phyloP scores from a whole-genome alignment of 164 flowering plant species.

The Saururus chinensis region DNA sequence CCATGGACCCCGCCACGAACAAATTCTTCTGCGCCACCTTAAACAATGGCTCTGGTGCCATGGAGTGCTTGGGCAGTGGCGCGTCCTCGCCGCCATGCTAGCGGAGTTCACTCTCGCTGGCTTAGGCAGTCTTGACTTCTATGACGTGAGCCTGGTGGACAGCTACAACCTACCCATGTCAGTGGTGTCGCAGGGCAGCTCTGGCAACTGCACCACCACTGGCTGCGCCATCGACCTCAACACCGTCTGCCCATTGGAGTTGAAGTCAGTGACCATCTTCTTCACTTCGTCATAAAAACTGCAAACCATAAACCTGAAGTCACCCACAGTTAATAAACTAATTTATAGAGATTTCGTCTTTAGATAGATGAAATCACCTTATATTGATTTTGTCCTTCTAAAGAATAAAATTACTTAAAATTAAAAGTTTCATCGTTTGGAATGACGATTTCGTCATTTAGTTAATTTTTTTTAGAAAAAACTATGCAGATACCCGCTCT shows the following conservation, averaged over 20 bases:
- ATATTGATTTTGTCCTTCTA: no score
- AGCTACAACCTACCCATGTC: constrained; percentile 74
- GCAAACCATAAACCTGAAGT: no score
- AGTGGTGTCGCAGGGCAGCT: constrained; percentile 48
- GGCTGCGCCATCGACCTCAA: constrained; percentile 73
- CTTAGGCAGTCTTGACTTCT: constrained; percentile 53
- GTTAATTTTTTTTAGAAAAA: no score
- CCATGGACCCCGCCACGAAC: constrained; percentile 40
- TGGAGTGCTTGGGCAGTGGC: constrained; percentile 68
- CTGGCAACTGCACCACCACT: constrained; percentile 49
- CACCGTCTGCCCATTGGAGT: constrained; percentile 53
- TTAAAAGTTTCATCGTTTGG: no score
- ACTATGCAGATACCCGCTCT: no score
- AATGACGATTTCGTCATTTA: no score
- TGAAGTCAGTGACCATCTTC: no score
- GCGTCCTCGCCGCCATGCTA: constrained; percentile 77
- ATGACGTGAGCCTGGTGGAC: constrained; percentile 85
- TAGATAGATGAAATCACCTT: no score
- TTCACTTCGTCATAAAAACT: no score
- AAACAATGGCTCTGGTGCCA: constrained; percentile 70
- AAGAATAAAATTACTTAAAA: no score
- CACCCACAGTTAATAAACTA: no score
- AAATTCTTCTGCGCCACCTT: constrained; percentile 72
- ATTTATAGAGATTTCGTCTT: no score
- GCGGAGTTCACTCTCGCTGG: constrained; percentile 89